These are phyloP conservation scores for Botrytis elliptica DNA, from an alignment of 2,329 filamentous ascomycete genomes.

Conservation along the genomic window DNA sequence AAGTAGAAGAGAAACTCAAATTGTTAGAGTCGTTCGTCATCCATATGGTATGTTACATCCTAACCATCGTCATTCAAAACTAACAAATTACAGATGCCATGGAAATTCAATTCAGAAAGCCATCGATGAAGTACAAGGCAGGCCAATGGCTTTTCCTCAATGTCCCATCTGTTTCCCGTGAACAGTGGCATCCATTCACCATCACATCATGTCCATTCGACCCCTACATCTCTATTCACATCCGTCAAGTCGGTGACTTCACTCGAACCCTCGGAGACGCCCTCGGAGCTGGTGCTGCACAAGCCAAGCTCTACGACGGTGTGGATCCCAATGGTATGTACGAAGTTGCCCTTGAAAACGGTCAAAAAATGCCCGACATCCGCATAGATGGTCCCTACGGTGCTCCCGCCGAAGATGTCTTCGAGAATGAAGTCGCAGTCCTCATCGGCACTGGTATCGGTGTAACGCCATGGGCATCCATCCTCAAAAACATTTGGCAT, in stretches of 20 bases:
- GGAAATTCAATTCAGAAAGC: constrained; percentile 95
- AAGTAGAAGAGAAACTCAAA: constrained; percentile 77
- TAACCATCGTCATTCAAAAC: constrained; percentile 1
- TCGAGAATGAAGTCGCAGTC: constrained; percentile 86
- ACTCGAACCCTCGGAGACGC: constrained; percentile 91
- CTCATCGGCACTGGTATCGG: constrained; percentile 85
- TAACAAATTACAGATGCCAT: constrained; percentile 68
- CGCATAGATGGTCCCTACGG: constrained; percentile 95
- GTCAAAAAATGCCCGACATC: constrained; percentile 84
- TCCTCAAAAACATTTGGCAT: constrained; percentile 98
- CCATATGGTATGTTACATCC: constrained; percentile 68
- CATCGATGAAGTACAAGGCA: constrained; percentile 96
- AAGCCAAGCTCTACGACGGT: constrained; percentile 85
- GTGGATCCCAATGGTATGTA: constrained; percentile 96
- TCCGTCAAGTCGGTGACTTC: constrained; percentile 96
- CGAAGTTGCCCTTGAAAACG: constrained; percentile 91
- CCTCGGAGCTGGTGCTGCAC: constrained; percentile 84
- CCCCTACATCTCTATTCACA: constrained; percentile 89
- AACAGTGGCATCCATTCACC: constrained; percentile 98
- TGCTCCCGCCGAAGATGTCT: constrained; percentile 95
- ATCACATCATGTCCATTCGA: constrained; percentile 98
- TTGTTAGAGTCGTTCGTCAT: constrained; percentile 91
- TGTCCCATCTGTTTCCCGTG: constrained; percentile 79
- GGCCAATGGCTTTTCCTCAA: constrained; percentile 98
- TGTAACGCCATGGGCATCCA: constrained; percentile 82